A percentile compares a stretch with the other conserved stretches of the same genome.
Evolutionary conservation across 345 rosid genomes (phyloP).

Genomic region (Citrus trifoliata): DNA sequence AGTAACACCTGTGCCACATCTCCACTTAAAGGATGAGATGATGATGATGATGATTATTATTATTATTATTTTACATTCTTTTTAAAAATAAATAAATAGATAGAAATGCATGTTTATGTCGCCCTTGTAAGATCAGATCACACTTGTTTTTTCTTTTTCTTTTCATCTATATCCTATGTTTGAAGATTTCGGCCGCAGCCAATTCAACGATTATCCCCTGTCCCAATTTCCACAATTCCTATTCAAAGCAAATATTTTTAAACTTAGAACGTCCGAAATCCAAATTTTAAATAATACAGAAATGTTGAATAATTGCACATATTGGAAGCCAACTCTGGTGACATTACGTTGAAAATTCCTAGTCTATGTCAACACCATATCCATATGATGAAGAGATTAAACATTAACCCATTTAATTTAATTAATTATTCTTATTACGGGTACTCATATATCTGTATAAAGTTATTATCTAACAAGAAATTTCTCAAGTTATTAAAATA

Average conservation of each 20-base stretch:
- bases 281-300: too few relatives aligned
- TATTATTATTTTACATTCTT: too few relatives aligned
- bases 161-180: background rate
- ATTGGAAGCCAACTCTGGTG: background rate
- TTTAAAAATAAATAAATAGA: too few relatives aligned
- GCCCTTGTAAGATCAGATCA: background rate
- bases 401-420: too few relatives aligned
- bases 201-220: background rate
- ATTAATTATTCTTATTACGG: too few relatives aligned
- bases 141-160: background rate
- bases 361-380: background rate
- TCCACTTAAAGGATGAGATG: too few relatives aligned
- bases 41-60: too few relatives aligned
- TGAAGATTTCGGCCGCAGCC: background rate
- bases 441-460: background rate
- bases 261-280: background rate
- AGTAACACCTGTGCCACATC: too few relatives aligned
- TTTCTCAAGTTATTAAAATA: too few relatives aligned
- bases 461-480: too few relatives aligned
- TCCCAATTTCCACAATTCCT: background rate
- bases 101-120: too few relatives aligned
- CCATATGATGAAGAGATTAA: background rate
- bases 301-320: background rate
- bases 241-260: background rate
- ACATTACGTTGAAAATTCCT: background rate